Evolutionary conservation across 1,284 basidiomycete species (phyloP).

Genomic region (Leccinum variabile): DNA sequence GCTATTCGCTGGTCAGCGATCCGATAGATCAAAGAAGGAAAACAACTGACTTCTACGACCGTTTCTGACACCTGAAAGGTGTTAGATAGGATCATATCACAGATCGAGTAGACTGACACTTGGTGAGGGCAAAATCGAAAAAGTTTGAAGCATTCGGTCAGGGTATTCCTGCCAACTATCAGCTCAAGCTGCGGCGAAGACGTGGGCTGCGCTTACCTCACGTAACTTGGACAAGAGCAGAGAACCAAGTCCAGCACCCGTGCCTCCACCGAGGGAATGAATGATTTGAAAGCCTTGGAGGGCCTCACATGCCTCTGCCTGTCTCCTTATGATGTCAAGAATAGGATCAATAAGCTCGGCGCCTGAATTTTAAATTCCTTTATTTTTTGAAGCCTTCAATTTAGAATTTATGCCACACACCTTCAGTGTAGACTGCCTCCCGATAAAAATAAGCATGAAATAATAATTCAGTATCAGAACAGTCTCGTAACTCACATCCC

Average conservation of each 20-base stretch:
- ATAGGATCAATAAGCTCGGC: slow-evolving; percentile 91
- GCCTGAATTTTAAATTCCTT: slow-evolving; percentile 43
- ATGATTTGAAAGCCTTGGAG: slow-evolving; percentile 94
- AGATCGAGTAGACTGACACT: slow-evolving; percentile 50
- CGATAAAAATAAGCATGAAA: slow-evolving; percentile 22
- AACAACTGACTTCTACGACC: slow-evolving; percentile 72
- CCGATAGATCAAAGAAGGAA: background rate
- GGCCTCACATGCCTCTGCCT: slow-evolving; percentile 81
- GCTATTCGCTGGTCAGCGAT: slow-evolving; percentile 40
- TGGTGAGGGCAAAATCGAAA: slow-evolving; percentile 89
- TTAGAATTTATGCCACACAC: slow-evolving; percentile 37
- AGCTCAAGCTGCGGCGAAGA: slow-evolving; percentile 1
- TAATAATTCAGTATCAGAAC: background rate
- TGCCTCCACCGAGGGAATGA: slow-evolving; percentile 94
- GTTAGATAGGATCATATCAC: slow-evolving; percentile 16
- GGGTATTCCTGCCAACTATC: slow-evolving; percentile 68
- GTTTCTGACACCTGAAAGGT: slow-evolving; percentile 82
- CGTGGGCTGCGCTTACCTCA: slow-evolving; percentile 48
- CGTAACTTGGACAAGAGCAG: slow-evolving; percentile 82
- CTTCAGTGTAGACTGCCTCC: slow-evolving; percentile 79
- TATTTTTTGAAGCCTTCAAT: background rate
- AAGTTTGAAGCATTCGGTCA: slow-evolving; percentile 92
- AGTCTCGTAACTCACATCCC: slow-evolving; percentile 60
- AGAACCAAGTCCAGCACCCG: slow-evolving; percentile 84
- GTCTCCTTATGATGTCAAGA: slow-evolving; percentile 70